These are phyloP conservation scores for Diutina scorzettiae DNA, from an alignment of 1,139 yeast genomes.

Conservation along the genomic window DNA sequence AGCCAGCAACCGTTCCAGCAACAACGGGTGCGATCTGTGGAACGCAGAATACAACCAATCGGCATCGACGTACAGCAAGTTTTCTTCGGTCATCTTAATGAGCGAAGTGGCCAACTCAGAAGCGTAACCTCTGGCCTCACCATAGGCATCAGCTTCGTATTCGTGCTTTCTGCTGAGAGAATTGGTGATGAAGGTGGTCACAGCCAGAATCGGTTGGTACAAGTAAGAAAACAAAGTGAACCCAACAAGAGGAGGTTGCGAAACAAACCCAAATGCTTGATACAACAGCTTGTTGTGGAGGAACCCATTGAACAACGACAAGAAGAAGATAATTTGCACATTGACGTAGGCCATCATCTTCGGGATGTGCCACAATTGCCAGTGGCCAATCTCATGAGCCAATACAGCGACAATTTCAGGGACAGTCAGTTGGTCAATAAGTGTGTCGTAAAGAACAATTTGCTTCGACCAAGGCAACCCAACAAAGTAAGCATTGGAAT, in stretches of 20 bases:
- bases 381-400: slow-evolving; percentile 96
- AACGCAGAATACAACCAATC: slow-evolving; percentile 85
- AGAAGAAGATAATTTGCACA: slow-evolving; percentile 48
- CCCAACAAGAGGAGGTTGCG: slow-evolving; percentile 68
- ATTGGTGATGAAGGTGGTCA: slow-evolving; percentile 54
- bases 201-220: slow-evolving; percentile 64
- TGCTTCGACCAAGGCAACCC: slow-evolving; percentile 97
- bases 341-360: slow-evolving; percentile 57
- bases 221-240: slow-evolving; percentile 65
- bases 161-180: slow-evolving; percentile 74
- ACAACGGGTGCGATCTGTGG: slow-evolving; percentile 82
- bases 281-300: slow-evolving; percentile 69
- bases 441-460: slow-evolving; percentile 84
- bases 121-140: slow-evolving; percentile 61
- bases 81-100: slow-evolving; percentile 65
- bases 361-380: slow-evolving; percentile 82
- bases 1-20: slow-evolving; percentile 77
- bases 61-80: slow-evolving; percentile 73
- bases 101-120: slow-evolving; percentile 60
- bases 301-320: slow-evolving; percentile 67
- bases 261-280: slow-evolving; percentile 63
- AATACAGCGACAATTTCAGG: slow-evolving; percentile 85
- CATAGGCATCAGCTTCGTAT: slow-evolving; percentile 86
- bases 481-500: slow-evolving; percentile 90
- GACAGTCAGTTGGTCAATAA: slow-evolving; percentile 66